phyloP scores from a whole-genome alignment of 2,329 filamentous ascomycete species.

The Pezicula carpinea region DNA sequence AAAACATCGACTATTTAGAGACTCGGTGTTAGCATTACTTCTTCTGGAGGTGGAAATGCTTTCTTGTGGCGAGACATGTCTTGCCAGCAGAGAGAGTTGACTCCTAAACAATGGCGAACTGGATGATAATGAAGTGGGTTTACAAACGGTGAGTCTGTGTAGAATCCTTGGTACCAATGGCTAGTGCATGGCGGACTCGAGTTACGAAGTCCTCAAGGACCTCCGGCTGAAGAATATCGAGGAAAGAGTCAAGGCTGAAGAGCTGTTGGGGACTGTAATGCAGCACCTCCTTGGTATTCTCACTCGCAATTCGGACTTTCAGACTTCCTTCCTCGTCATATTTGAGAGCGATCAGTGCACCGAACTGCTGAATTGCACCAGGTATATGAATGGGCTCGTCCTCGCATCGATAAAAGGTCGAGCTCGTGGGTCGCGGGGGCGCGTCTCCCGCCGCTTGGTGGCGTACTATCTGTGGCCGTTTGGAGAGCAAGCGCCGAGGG shows the following conservation, averaged over 20 bases:
- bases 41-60: too few species aligned
- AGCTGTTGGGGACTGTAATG: conserved; percentile 13
- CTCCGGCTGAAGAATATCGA: conserved; percentile 13
- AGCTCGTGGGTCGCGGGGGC: conserved; percentile 12
- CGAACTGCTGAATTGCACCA: conserved; percentile 18
- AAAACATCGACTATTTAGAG: conserved; percentile 11
- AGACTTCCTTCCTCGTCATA: conserved; percentile 10
- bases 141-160: conserved; percentile 7
- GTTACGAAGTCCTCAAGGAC: conserved; percentile 15
- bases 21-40: too few species aligned
- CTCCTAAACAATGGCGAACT: too few species aligned
- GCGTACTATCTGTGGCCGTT: conserved; percentile 11
- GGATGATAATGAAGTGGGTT: too few species aligned
- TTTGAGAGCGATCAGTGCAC: conserved; percentile 17
- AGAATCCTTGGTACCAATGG: not conserved
- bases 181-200: conserved; percentile 7
- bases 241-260: conserved; percentile 18
- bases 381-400: conserved; percentile 21
- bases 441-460: conserved; percentile 7
- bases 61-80: too few species aligned
- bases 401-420: conserved; percentile 14
- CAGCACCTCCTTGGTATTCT: conserved; percentile 14
- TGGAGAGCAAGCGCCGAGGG: conserved; percentile 6
- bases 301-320: conserved; percentile 16
- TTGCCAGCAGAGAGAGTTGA: too few species aligned